Percentiles rank a stretch among this genome's conserved stretches.
phyloP scores from a whole-genome alignment of 768 basidiomycete species.

The Hygrocybe coccinea region DNA sequence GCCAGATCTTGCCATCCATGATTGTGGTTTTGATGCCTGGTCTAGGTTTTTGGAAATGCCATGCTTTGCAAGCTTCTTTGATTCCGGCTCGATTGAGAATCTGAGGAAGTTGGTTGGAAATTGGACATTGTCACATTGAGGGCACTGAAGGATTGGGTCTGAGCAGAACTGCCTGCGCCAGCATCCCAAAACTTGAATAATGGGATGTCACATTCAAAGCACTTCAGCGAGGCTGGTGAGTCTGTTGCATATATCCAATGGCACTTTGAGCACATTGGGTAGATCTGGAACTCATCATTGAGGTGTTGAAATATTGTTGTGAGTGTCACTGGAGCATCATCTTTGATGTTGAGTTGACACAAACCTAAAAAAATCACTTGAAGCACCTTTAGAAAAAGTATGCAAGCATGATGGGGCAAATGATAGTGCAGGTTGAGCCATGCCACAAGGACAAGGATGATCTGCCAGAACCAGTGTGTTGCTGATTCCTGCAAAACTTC shows the following conservation, averaged over 20 bases:
- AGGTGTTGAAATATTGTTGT: neutral
- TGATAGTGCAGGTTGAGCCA: neutral
- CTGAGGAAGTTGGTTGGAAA: neutral
- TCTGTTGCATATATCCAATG: neutral
- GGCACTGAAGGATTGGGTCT: neutral
- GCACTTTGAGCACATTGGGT: neutral
- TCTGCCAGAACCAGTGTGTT: neutral
- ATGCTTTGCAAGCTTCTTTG: neutral
- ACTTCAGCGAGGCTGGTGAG: neutral
- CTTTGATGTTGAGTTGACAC: neutral
- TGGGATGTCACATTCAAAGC: neutral
- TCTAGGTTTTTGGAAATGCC: neutral
- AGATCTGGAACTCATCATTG: neutral
- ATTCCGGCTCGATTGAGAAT: neutral
- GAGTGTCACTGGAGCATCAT: neutral
- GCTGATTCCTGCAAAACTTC: neutral
- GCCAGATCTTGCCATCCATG: neutral
- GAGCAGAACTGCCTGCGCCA: neutral
- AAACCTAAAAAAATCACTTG: neutral
- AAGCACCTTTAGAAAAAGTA: neutral
- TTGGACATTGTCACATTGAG: neutral
- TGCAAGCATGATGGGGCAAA: neutral
- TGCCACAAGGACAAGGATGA: neutral
- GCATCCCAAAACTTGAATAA: neutral
- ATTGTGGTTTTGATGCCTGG: neutral